Conservation (phyloP, 495 filamentous ascomycete genomes). For the Beverwykella pulmonaria region DNA sequence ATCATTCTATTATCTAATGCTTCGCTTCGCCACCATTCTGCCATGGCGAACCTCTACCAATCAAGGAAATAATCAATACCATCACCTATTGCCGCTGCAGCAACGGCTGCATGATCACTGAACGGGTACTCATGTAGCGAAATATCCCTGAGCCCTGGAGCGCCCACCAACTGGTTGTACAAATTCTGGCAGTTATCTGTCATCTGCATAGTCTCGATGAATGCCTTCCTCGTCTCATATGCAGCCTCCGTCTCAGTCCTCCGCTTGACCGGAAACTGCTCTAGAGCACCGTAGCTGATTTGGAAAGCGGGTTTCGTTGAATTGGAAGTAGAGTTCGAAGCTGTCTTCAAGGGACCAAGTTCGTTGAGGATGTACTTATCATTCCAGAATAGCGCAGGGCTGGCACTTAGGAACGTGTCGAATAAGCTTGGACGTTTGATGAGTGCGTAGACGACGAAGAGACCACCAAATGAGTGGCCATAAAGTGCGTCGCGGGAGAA, state of each 20-base stretch:
- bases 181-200: constrained; percentile 1
- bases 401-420: constrained; percentile 28
- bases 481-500: constrained; percentile 29
- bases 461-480: constrained; percentile 30
- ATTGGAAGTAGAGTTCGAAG: background rate
- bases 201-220: constrained; percentile 15
- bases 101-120: constrained; percentile 31
- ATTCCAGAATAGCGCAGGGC: constrained; percentile 25
- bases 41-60: too few relatives aligned
- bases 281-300: constrained; percentile 22
- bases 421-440: constrained; percentile 19
- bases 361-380: constrained; percentile 23
- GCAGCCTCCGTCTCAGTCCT: constrained; percentile 20
- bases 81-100: constrained; percentile 18
- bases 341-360: constrained; percentile 1
- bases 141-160: constrained; percentile 15
- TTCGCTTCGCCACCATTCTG: too few relatives aligned
- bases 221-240: constrained; percentile 10
- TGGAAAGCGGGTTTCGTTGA: constrained; percentile 21
- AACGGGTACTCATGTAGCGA: constrained; percentile 24
- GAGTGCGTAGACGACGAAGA: constrained; percentile 27
- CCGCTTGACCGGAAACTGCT: constrained; percentile 22
- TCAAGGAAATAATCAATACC: constrained; percentile 35
- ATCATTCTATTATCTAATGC: too few relatives aligned
- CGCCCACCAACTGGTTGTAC: constrained; percentile 13